These are phyloP conservation scores for Amoebophrya sp. DNA, from an alignment of 169 alveolate species.

Conservation along the genomic window DNA sequence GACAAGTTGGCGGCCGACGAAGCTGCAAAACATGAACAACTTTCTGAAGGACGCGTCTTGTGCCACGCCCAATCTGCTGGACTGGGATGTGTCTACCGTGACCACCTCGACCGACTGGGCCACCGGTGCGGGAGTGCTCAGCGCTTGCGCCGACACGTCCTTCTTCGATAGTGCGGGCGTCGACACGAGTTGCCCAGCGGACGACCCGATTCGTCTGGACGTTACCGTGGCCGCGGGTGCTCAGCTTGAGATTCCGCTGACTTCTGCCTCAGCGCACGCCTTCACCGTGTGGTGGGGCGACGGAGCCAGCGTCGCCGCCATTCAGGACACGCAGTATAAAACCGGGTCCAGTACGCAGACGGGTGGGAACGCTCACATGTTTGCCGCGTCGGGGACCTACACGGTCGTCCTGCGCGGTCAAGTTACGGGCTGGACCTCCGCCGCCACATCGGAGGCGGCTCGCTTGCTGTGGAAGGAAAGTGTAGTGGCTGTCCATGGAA, in stretches of 20 bases:
- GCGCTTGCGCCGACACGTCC: not conserved
- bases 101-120: not conserved
- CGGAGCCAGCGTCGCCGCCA: no score
- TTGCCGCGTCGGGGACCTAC: no score
- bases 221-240: not conserved
- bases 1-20: not conserved
- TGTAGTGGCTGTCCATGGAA: no score
- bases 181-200: not conserved
- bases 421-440: no score
- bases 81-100: not conserved
- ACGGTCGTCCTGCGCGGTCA: no score
- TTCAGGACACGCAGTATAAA: no score
- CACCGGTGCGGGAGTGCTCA: not conserved
- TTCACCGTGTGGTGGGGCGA: not conserved
- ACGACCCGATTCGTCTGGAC: not conserved
- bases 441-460: no score
- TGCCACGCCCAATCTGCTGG: not conserved
- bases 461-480: no score
- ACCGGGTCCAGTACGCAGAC: no score
- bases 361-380: no score
- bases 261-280: no score
- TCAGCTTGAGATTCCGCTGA: no score
- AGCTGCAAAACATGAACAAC: not conserved
- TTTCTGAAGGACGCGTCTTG: not conserved
- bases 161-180: not conserved